Percentiles rank a stretch among this genome's conserved stretches.
These are phyloP conservation scores for Nothophaeocryptopus gaeumannii DNA, from an alignment of 2,329 filamentous ascomycete species.

Conservation along the genomic window DNA sequence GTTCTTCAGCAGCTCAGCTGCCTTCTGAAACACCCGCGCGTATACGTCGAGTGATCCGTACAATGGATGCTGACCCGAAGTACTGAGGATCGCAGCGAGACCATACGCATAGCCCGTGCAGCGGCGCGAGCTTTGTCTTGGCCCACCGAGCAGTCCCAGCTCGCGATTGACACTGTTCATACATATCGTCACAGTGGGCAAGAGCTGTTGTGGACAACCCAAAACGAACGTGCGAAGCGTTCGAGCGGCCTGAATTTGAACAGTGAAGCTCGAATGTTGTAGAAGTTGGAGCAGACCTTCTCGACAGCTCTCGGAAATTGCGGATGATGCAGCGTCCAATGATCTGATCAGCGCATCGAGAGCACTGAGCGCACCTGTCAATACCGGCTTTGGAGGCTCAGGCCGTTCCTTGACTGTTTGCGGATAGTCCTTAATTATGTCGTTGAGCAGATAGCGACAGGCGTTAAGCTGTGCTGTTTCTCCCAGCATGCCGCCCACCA, in stretches of 20 bases:
- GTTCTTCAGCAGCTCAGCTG: constrained; percentile 86
- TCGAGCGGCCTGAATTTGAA: constrained; percentile 84
- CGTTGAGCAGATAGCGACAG: constrained; percentile 77
- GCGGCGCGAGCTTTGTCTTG: constrained; percentile 73
- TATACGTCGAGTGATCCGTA: constrained; percentile 96
- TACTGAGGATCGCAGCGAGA: constrained; percentile 84
- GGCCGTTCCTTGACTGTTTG: constrained; percentile 81
- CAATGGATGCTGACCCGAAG: constrained; percentile 79
- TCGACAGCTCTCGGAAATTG: constrained; percentile 76
- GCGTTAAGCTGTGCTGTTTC: constrained; percentile 85
- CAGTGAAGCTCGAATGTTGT: constrained; percentile 92
- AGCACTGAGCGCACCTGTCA: constrained; percentile 76
- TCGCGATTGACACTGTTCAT: constrained; percentile 94
- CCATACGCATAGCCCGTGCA: constrained; percentile 92
- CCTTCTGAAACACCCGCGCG: constrained; percentile 84
- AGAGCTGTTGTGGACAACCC: constrained; percentile 85
- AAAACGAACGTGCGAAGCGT: constrained; percentile 85
- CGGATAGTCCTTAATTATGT: constrained; percentile 90
- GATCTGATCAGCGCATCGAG: constrained; percentile 74
- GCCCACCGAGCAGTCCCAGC: constrained; percentile 70
- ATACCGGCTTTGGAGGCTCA: constrained; percentile 82
- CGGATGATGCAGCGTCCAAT: constrained; percentile 76
- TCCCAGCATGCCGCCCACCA: constrained; percentile 78
- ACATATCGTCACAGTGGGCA: constrained; percentile 88
- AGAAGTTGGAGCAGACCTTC: constrained; percentile 87